phyloP scores from a whole-genome alignment of 352 stramenopile species.

The Globisporangium barbulae region DNA sequence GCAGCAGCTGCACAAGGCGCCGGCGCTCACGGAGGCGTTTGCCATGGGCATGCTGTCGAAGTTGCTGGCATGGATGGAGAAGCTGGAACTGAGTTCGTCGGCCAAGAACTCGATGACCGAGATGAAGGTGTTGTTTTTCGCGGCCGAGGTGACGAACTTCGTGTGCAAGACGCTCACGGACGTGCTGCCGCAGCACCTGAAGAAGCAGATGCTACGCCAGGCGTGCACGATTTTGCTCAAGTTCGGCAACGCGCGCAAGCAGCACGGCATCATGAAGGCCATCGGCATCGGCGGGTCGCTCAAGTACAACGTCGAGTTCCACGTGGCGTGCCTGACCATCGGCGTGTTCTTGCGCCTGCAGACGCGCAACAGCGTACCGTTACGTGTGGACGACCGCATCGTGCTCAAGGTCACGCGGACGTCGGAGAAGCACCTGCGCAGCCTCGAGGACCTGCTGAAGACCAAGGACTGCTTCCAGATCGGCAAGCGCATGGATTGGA shows the following conservation, averaged over 20 bases:
- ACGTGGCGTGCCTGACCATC: constrained; percentile 65
- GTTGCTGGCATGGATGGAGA: constrained; percentile 72
- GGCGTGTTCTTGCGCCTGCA: constrained; percentile 80
- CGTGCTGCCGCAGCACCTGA: constrained; percentile 50
- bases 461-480: constrained; percentile 80
- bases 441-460: constrained; percentile 66
- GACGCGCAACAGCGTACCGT: constrained; percentile 59
- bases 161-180: constrained; percentile 56
- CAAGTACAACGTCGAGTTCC: constrained; percentile 76
- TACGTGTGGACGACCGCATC: constrained; percentile 73
- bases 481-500: constrained; percentile 63
- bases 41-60: constrained; percentile 67
- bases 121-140: constrained; percentile 81
- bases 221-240: constrained; percentile 57
- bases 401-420: constrained; percentile 80
- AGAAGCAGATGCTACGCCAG: constrained; percentile 81
- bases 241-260: constrained; percentile 62
- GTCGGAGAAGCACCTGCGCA: constrained; percentile 71
- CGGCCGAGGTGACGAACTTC: constrained; percentile 75
- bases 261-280: constrained; percentile 85
- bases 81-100: constrained; percentile 34
- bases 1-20: constrained; percentile 61
- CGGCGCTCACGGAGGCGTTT: constrained; percentile 63
- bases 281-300: constrained; percentile 77
- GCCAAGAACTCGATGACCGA: constrained; percentile 49